Evolutionary conservation across 2,329 filamentous ascomycete species (phyloP).

Genomic region (Aspergillus sp.): DNA sequence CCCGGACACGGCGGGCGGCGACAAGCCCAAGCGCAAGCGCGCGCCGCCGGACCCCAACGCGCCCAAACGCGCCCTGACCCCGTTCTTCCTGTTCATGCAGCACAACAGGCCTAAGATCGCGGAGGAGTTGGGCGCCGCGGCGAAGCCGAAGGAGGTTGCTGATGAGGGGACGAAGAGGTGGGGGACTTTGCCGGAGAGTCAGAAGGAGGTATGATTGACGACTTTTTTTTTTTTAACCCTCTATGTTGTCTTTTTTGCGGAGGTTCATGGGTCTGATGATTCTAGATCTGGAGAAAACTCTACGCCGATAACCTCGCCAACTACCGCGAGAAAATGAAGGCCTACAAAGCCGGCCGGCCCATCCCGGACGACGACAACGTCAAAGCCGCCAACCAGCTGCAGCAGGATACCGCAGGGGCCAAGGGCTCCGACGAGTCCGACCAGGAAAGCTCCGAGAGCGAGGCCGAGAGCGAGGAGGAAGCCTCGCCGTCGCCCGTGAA

Average conservation of each 20-base stretch:
- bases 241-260: too few relatives aligned
- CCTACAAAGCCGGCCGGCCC: conserved; percentile 46
- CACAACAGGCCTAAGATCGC: conserved; percentile 76
- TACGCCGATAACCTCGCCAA: conserved; percentile 49
- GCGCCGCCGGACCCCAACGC: conserved; percentile 81
- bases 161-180: conserved; percentile 80
- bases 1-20: conserved; percentile 47
- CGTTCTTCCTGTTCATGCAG: conserved; percentile 92
- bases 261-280: too few relatives aligned
- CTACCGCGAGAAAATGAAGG: conserved; percentile 47
- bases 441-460: conserved; percentile 3
- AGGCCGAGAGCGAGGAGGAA: conserved; percentile 17
- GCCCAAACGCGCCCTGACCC: conserved; percentile 85
- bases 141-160: conserved; percentile 77
- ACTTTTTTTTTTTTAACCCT: background rate
- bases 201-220: conserved; percentile 56
- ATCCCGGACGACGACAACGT: conserved; percentile 36
- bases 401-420: conserved; percentile 31
- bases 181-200: conserved; percentile 62
- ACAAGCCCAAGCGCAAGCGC: conserved; percentile 86
- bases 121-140: conserved; percentile 62
- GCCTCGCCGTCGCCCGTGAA: conserved; percentile 27
- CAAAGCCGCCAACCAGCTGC: conserved; percentile 33
- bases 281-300: conserved; percentile 49
- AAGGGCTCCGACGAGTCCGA: conserved; percentile 24